A percentile compares a stretch with the other conserved stretches of the same genome.
These are phyloP conservation scores for Colletotrichum eremochloae DNA, from an alignment of 2,329 filamentous ascomycete genomes.

Conservation along the genomic window DNA sequence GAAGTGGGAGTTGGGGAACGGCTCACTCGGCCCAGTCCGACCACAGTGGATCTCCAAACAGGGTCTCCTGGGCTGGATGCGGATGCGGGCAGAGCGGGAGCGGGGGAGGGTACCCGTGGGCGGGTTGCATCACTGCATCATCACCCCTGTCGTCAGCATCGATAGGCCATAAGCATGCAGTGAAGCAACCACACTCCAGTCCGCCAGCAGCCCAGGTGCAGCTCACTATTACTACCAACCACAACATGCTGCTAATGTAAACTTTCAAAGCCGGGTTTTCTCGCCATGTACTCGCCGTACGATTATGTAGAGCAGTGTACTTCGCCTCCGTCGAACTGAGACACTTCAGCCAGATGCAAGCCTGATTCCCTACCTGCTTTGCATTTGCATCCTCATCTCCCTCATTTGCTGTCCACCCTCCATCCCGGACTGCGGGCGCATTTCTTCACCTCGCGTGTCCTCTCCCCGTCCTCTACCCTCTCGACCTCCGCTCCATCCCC, in stretches of 20 bases:
- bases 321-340: neutral
- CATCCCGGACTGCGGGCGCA: neutral
- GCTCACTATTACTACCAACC: neutral
- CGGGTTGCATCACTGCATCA: constrained; percentile 27
- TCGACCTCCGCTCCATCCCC: neutral
- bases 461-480: neutral
- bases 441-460: constrained; percentile 2
- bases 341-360: constrained; percentile 11
- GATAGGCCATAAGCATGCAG: constrained; percentile 1
- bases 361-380: neutral
- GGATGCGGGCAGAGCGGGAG: constrained; percentile 16
- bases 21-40: constrained; percentile 28
- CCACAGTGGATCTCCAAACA: constrained; percentile 27
- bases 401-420: neutral
- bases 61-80: constrained; percentile 19
- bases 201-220: neutral
- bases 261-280: neutral
- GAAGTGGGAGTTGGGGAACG: neutral
- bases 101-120: constrained; percentile 10
- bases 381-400: neutral
- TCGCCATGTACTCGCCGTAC: neutral
- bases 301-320: neutral
- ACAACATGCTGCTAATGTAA: neutral
- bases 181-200: neutral
- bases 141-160: constrained; percentile 23